Percentiles rank a stretch among this genome's conserved stretches.
phyloP scores from a whole-genome alignment of 805 yeast genomes.

The Teunomyces pallodes region DNA sequence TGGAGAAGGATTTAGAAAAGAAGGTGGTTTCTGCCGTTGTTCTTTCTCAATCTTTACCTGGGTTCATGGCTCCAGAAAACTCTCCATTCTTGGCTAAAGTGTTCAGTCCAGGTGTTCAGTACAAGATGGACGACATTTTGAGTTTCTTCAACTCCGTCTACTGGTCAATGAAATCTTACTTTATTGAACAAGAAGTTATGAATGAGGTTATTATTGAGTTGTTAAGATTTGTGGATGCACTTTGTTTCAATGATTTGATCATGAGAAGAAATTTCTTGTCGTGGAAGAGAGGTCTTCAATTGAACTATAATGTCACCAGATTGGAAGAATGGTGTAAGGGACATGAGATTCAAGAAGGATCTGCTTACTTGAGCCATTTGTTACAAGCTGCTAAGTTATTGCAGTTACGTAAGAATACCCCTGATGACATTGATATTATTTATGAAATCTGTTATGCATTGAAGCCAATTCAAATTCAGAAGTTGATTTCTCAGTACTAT shows the following conservation, averaged over 20 bases:
- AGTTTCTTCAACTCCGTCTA: constrained; percentile 85
- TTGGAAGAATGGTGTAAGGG: constrained; percentile 98
- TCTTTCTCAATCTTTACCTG: constrained; percentile 91
- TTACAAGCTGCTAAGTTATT: constrained; percentile 90
- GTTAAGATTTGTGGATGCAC: constrained; percentile 82
- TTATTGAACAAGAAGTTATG: constrained; percentile 80
- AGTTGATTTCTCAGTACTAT: constrained; percentile 81
- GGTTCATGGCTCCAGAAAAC: constrained; percentile 84
- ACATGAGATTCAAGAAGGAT: constrained; percentile 85
- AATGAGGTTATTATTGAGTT: constrained; percentile 81
- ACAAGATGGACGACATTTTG: constrained; percentile 92
- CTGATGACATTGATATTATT: constrained; percentile 85
- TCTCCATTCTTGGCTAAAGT: constrained; percentile 81
- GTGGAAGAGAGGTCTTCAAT: constrained; percentile 97
- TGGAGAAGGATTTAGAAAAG: constrained; percentile 86
- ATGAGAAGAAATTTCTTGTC: constrained; percentile 92
- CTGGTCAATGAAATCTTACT: constrained; percentile 90
- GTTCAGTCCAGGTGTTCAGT: constrained; percentile 66
- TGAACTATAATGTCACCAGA: constrained; percentile 93
- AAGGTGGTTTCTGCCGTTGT: constrained; percentile 95
- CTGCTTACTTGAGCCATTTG: constrained; percentile 78
- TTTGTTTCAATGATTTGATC: constrained; percentile 90
- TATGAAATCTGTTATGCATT: constrained; percentile 93
- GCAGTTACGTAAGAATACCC: constrained; percentile 86
- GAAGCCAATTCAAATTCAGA: constrained; percentile 94